Evolutionary conservation across 2,329 filamentous ascomycete genomes (phyloP).

Genomic region (Neoscytalidium dimidiatum): DNA sequence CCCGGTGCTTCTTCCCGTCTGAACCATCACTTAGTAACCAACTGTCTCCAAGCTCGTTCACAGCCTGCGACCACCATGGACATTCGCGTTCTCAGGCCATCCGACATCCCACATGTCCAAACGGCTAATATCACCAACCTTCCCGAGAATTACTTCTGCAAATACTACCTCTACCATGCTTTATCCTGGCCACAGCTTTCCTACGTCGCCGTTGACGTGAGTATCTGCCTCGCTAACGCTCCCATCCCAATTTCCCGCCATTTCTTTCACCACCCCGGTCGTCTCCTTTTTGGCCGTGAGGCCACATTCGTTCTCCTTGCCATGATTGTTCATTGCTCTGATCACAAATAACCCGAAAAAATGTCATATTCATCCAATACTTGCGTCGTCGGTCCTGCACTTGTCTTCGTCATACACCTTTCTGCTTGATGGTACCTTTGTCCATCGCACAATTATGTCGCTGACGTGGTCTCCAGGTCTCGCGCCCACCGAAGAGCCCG

Average conservation of each 20-base stretch:
- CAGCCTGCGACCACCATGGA: slow-evolving; percentile 61
- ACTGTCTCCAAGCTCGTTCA: background rate
- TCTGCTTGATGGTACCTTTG: background rate
- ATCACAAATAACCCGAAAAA: background rate
- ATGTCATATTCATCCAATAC: background rate
- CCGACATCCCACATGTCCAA: slow-evolving; percentile 89
- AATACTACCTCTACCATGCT: slow-evolving; percentile 99
- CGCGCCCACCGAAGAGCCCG: slow-evolving; percentile 70
- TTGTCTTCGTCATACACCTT: background rate
- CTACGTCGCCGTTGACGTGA: slow-evolving; percentile 87
- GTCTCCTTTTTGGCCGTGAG: slow-evolving; percentile 6
- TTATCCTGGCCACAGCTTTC: slow-evolving; percentile 97
- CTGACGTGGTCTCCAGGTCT: slow-evolving; percentile 51
- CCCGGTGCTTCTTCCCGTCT: background rate
- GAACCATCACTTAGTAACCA: background rate
- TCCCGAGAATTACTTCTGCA: slow-evolving; percentile 99
- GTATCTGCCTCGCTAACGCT: slow-evolving; percentile 23
- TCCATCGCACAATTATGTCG: background rate
- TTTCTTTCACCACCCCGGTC: background rate
- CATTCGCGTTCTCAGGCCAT: slow-evolving; percentile 81
- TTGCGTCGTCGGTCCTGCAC: too few relatives aligned
- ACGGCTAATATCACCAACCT: slow-evolving; percentile 98
- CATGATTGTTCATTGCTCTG: background rate
- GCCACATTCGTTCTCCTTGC: background rate
- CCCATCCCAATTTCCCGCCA: background rate